These are phyloP conservation scores for Leptodontidium sp. DNA, from an alignment of 2,329 filamentous ascomycete genomes.

Conservation along the genomic window DNA sequence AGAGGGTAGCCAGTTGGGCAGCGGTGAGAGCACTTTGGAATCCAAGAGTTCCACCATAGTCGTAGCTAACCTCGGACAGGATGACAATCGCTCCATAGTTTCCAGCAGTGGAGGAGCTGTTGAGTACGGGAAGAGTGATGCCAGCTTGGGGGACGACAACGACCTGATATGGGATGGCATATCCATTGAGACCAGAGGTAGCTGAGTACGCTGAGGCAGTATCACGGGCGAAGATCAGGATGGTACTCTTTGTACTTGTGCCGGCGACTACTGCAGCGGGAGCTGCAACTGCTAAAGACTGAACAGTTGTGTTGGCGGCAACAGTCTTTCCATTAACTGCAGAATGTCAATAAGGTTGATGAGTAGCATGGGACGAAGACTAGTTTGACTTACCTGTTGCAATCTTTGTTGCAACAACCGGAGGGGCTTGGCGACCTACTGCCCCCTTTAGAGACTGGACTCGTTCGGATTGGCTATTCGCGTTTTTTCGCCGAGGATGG, in stretches of 20 bases:
- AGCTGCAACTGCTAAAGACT: constrained; percentile 10
- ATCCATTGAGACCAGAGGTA: constrained; percentile 63
- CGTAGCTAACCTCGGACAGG: constrained; percentile 44
- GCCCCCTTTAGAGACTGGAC: constrained; percentile 14
- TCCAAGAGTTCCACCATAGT: constrained; percentile 57
- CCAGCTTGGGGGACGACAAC: constrained; percentile 63
- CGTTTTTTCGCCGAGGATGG: neutral
- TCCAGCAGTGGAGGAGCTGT: constrained; percentile 54
- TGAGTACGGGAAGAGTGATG: constrained; percentile 59
- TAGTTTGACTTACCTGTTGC: constrained; percentile 15
- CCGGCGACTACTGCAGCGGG: constrained; percentile 24
- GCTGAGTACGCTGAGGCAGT: constrained; percentile 56
- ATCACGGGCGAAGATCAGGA: constrained; percentile 65
- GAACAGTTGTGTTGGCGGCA: constrained; percentile 35
- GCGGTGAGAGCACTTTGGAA: constrained; percentile 53
- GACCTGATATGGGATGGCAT: constrained; percentile 66
- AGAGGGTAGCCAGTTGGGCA: constrained; percentile 63
- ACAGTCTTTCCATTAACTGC: constrained; percentile 32
- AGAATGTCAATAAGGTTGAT: constrained; percentile 18
- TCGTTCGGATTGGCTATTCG: constrained; percentile 2
- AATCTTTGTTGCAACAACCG: constrained; percentile 26
- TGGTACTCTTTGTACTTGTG: constrained; percentile 50
- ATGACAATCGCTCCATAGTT: constrained; percentile 67
- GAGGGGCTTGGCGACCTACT: constrained; percentile 16
- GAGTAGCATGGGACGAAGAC: neutral